Conservation (phyloP, 2,329 filamentous ascomycete genomes). For the Xylaria sp. region DNA sequence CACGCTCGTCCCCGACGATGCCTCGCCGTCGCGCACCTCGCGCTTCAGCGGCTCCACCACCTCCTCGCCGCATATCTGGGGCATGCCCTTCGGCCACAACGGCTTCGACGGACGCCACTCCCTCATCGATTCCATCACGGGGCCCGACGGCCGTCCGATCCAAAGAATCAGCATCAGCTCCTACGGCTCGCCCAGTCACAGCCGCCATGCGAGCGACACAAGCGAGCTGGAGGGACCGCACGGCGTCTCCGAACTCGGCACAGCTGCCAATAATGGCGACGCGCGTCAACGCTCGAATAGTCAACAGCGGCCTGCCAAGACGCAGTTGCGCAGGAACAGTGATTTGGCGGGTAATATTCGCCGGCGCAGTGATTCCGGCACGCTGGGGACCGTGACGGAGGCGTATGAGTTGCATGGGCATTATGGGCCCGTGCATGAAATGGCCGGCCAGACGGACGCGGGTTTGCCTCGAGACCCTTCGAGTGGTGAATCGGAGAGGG, state of each 20-base stretch:
- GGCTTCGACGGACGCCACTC: conserved; percentile 25
- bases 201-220: conserved; percentile 40
- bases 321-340: conserved; percentile 21
- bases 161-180: conserved; percentile 29
- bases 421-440: conserved; percentile 38
- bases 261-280: conserved; percentile 24
- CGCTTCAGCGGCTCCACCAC: conserved; percentile 19
- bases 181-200: conserved; percentile 26
- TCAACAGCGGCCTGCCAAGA: conserved; percentile 14
- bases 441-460: conserved; percentile 39
- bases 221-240: conserved; percentile 37
- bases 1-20: conserved; percentile 11
- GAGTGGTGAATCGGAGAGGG: neutral
- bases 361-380: conserved; percentile 17
- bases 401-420: conserved; percentile 42
- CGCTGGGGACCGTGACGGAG: conserved; percentile 39
- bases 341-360: conserved; percentile 19
- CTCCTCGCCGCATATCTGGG: conserved; percentile 24
- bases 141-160: conserved; percentile 22
- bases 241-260: conserved; percentile 38
- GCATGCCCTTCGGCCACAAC: conserved; percentile 20
- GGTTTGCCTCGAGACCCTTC: conserved; percentile 11
- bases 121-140: conserved; percentile 25
- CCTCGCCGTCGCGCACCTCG: conserved; percentile 22
- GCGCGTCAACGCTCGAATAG: conserved; percentile 34